Percentiles rank a stretch among this genome's conserved stretches.
Conservation (phyloP, 2,329 filamentous ascomycete species). For the Diaporthe destruens region DNA sequence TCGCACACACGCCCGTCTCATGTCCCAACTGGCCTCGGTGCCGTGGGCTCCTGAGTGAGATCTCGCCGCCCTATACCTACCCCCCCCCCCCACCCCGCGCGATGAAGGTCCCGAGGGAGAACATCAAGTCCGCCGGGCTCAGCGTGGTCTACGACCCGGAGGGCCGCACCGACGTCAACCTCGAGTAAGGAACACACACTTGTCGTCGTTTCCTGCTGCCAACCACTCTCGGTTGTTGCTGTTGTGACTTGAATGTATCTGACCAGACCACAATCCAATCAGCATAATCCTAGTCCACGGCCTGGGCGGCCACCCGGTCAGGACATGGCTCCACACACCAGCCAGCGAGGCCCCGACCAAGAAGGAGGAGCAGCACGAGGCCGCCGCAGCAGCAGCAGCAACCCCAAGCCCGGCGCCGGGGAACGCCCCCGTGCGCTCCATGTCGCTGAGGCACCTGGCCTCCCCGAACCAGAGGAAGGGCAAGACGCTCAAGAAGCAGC, state of each 20-base stretch:
- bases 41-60: neutral
- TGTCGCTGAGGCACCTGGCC: slow-evolving; percentile 39
- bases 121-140: slow-evolving; percentile 48
- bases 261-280: neutral
- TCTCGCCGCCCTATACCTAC: too few species aligned
- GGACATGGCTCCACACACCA: slow-evolving; percentile 46
- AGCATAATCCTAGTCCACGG: slow-evolving; percentile 52
- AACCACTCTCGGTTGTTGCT: too few species aligned
- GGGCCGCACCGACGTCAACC: slow-evolving; percentile 45
- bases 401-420: too few species aligned
- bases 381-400: too few species aligned
- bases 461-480: slow-evolving; percentile 41
- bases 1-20: too few species aligned
- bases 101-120: slow-evolving; percentile 46
- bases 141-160: slow-evolving; percentile 52
- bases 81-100: neutral
- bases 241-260: too few species aligned
- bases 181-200: slow-evolving; percentile 53
- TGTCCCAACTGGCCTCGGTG: neutral
- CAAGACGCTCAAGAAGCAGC: slow-evolving; percentile 35
- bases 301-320: slow-evolving; percentile 50
- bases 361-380: too few species aligned
- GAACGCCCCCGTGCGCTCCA: slow-evolving; percentile 32
- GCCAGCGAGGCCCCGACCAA: neutral
- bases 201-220: too few species aligned